Evolutionary conservation across 129 eudicot species (phyloP), one percentile per base, ranked within the genome.

Genomic region (Logfia minima): DNA sequence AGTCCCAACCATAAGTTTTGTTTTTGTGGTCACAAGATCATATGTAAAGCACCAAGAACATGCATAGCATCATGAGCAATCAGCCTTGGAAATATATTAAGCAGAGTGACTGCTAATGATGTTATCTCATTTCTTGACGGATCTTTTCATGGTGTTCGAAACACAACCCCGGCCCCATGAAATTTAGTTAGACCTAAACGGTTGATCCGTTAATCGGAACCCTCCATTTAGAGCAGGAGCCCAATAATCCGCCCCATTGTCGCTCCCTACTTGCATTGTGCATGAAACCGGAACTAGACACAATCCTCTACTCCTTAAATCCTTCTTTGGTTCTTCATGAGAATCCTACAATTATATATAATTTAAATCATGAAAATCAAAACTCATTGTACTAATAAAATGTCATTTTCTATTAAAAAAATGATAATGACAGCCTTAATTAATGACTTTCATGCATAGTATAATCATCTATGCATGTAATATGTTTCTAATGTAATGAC

Each of bases 41-140:
- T 79, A 29, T 70, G 71, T 71, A 71, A 45, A 74, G 41, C 82
- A 82, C 82, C 76, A 78, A 83, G 86, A 83, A 68, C 72, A 88
- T 86, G 89, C 86, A 92, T 92, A 92, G 92, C 95, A 92, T 92
- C 96, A 92, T 85, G 89, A 92, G 94, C 96, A 92, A 86, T 92
- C 98, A 92, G 87, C 86, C 98, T 92, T 89, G 70, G 80, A 72
- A 81, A 51, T 77, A 39, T 56, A 70, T 61, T 85, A 17, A 79
- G 89, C 92, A 92, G 93, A 87, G 83, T 92, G 96, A 85, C 92
- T 92, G 98, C 90, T 92, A 72, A 86, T 88, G 98, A 92, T 92
- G 90, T 90, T 90, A 92, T 92, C 84, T 82, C 88, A 79, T 83
- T 80, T 85, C 77, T 73, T 79, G 83, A 79, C 59, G 78, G 83